These are phyloP conservation scores for Sabuloglossum arenarium DNA, from an alignment of 495 filamentous ascomycete genomes.

Conservation along the genomic window DNA sequence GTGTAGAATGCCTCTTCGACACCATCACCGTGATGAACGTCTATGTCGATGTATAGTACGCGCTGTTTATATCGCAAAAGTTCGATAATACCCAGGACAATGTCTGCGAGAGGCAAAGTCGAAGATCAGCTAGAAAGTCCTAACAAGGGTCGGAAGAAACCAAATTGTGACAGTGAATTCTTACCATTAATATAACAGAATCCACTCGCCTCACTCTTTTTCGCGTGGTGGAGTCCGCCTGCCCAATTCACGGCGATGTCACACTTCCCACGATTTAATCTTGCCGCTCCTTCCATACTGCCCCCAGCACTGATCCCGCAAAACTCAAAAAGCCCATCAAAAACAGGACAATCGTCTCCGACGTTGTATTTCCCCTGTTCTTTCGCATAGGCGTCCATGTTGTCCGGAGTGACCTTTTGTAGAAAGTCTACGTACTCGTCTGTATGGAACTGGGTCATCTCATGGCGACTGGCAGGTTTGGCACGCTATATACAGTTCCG, in stretches of 20 bases:
- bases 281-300: constrained; percentile 89
- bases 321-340: constrained; percentile 95
- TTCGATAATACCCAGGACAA: constrained; percentile 89
- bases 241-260: constrained; percentile 98
- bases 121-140: background rate
- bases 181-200: constrained; percentile 97
- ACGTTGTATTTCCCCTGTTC: constrained; percentile 97
- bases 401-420: constrained; percentile 88
- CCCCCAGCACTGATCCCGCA: constrained; percentile 94
- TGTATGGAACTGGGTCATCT: constrained; percentile 99
- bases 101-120: constrained; percentile 35
- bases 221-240: constrained; percentile 90
- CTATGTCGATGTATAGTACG: constrained; percentile 94
- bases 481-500: constrained; percentile 42
- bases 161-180: constrained; percentile 6
- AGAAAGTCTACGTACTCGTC: constrained; percentile 99
- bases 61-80: constrained; percentile 84
- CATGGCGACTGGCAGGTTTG: constrained; percentile 83
- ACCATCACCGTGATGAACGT: constrained; percentile 97
- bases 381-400: constrained; percentile 84
- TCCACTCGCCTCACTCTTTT: constrained; percentile 88
- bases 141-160: background rate
- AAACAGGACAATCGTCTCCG: constrained; percentile 93
- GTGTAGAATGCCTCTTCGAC: constrained; percentile 97
- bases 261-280: constrained; percentile 82